Evolutionary conservation across 1,284 basidiomycete species (phyloP).

Genomic region (Somion occarium): DNA sequence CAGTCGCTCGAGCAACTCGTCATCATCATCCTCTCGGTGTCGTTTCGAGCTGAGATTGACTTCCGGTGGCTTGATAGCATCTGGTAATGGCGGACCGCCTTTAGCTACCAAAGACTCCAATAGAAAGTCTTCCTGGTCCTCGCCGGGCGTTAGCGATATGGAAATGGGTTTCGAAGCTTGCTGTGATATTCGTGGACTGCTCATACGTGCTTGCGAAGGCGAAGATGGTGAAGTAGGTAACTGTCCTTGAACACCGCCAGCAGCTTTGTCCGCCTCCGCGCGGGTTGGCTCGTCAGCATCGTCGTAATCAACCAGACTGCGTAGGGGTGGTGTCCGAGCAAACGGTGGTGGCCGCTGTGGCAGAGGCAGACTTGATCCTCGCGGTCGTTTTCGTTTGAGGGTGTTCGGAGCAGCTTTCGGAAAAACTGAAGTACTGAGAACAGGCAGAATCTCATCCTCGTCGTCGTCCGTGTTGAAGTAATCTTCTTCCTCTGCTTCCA

Average conservation of each 20-base stretch:
- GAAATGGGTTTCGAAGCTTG: background rate
- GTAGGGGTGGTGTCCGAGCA: conserved; percentile 46
- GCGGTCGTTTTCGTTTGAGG: conserved; percentile 54
- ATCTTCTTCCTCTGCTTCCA: conserved; percentile 78
- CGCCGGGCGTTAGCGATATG: background rate
- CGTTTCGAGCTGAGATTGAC: conserved; percentile 59
- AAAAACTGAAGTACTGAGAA: conserved; percentile 23
- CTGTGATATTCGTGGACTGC: conserved; percentile 27
- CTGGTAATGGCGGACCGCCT: conserved; percentile 37
- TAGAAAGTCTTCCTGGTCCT: conserved; percentile 50
- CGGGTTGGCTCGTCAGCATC: conserved; percentile 39
- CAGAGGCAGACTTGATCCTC: conserved; percentile 21
- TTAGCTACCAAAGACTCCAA: conserved; percentile 48
- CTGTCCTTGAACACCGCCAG: background rate
- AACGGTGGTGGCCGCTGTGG: conserved; percentile 19
- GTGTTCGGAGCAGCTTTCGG: conserved; percentile 28
- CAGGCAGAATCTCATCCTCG: conserved; percentile 36
- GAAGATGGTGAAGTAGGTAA: conserved; percentile 18
- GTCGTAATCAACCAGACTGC: conserved; percentile 66
- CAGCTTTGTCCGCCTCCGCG: conserved; percentile 22
- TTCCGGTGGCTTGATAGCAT: conserved; percentile 28
- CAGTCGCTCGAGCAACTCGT: conserved; percentile 52
- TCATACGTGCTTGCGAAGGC: background rate
- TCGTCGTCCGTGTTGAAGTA: conserved; percentile 87
- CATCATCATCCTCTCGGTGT: conserved; percentile 73